phyloP scores from a whole-genome alignment of 2,329 filamentous ascomycete genomes.

The Hymenoscyphus repandus region DNA sequence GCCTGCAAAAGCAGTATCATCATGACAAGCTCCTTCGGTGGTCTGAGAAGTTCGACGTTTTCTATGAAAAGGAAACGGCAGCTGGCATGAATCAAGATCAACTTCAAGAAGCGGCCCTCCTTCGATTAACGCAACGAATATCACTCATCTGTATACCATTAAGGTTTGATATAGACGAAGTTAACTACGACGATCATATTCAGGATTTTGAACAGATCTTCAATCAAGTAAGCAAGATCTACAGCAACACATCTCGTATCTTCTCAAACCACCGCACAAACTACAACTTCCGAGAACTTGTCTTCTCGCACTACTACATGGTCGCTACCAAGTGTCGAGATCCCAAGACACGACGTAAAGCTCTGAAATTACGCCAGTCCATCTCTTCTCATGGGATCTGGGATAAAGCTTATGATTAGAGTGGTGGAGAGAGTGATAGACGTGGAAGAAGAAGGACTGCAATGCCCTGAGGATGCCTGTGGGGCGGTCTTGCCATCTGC shows the following conservation, averaged over 20 bases:
- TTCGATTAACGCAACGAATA: background rate
- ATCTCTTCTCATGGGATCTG: background rate
- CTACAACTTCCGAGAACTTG: background rate
- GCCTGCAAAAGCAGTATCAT: background rate
- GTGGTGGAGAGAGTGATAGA: slow-evolving; percentile 1
- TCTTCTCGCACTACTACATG: background rate
- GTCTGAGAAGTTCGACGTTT: background rate
- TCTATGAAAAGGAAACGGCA: background rate
- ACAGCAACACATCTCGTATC: background rate
- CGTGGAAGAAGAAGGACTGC: background rate
- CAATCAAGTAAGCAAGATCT: background rate
- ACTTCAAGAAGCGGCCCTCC: background rate
- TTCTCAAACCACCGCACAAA: background rate
- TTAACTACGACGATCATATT: background rate
- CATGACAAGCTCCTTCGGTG: background rate
- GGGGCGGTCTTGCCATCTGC: background rate
- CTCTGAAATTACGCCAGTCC: background rate
- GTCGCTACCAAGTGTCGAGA: background rate
- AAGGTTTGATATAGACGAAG: background rate
- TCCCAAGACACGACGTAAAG: background rate
- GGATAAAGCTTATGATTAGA: background rate
- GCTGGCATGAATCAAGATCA: background rate
- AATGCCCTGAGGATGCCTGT: background rate
- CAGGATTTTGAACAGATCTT: background rate
- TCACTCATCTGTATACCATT: background rate